Percentiles rank a stretch among this genome's conserved stretches.
These are phyloP conservation scores for Psilocybe cyanescens DNA, from an alignment of 768 basidiomycete species.

Conservation along the genomic window DNA sequence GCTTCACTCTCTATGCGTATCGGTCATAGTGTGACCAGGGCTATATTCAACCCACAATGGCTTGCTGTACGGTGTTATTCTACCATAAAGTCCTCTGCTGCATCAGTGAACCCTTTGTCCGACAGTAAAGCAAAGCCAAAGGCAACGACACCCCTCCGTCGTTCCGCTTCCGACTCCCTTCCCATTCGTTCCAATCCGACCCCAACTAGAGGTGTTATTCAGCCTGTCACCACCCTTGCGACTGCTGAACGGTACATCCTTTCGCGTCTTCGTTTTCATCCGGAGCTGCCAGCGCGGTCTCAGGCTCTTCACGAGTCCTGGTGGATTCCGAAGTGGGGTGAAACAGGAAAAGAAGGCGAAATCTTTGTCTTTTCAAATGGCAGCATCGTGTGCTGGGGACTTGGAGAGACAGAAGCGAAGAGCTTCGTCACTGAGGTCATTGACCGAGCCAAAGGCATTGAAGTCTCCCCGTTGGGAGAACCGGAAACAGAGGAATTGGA, in stretches of 20 bases:
- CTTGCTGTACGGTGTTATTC: neutral
- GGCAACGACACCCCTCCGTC: slow-evolving; percentile 76
- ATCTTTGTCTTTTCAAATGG: slow-evolving; percentile 90
- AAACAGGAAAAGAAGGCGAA: slow-evolving; percentile 67
- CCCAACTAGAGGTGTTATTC: slow-evolving; percentile 80
- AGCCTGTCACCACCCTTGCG: slow-evolving; percentile 79
- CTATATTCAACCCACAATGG: neutral
- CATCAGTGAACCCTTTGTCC: slow-evolving; percentile 26
- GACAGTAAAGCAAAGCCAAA: slow-evolving; percentile 75
- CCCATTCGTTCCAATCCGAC: slow-evolving; percentile 88
- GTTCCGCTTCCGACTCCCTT: slow-evolving; percentile 83
- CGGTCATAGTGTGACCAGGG: neutral
- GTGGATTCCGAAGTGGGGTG: slow-evolving; percentile 78
- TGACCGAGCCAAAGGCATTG: slow-evolving; percentile 51
- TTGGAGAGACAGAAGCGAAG: slow-evolving; percentile 74
- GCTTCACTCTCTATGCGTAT: neutral
- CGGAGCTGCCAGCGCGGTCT: slow-evolving; percentile 55
- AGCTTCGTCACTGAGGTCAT: slow-evolving; percentile 70
- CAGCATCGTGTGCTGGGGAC: slow-evolving; percentile 89
- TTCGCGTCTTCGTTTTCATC: slow-evolving; percentile 55
- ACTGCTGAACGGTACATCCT: slow-evolving; percentile 86
- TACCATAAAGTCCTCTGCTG: neutral
- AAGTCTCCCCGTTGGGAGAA: slow-evolving; percentile 67
- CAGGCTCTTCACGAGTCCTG: slow-evolving; percentile 74
- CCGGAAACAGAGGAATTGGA: slow-evolving; percentile 90